phyloP scores from a whole-genome alignment of 2,329 filamentous ascomycete genomes.

The Exophiala viscosa region DNA sequence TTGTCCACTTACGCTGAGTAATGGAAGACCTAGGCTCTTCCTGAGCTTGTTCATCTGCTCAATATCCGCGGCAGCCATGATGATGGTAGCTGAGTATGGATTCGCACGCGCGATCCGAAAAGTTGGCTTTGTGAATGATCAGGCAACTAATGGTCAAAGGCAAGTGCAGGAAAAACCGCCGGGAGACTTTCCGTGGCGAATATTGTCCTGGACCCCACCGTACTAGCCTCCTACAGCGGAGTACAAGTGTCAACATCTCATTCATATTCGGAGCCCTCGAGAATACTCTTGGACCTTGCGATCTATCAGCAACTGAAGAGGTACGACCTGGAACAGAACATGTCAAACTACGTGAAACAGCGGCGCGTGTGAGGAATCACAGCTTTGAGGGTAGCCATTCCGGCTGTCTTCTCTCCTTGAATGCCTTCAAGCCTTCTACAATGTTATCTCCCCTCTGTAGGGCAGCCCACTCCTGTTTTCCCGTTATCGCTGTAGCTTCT shows the following conservation, averaged over 20 bases:
- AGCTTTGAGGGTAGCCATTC: slow-evolving; percentile 55
- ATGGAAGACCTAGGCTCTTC: slow-evolving; percentile 28
- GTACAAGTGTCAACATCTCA: too few species aligned
- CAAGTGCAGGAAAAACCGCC: too few species aligned
- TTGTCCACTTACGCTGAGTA: slow-evolving; percentile 27
- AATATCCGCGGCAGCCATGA: slow-evolving; percentile 27
- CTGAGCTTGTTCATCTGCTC: slow-evolving; percentile 31
- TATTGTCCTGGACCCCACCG: too few species aligned
- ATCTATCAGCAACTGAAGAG: too few species aligned
- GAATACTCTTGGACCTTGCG: too few species aligned
- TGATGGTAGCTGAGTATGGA: slow-evolving; percentile 1
- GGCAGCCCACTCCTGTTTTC: neutral
- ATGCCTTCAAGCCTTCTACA: slow-evolving; percentile 69
- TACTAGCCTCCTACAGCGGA: too few species aligned
- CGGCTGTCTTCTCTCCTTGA: slow-evolving; percentile 69
- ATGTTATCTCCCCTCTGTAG: slow-evolving; percentile 56
- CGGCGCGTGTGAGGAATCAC: slow-evolving; percentile 30
- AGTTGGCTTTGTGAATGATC: too few species aligned
- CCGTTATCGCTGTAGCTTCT: slow-evolving; percentile 51
- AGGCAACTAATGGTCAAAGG: neutral
- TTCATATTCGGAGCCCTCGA: too few species aligned
- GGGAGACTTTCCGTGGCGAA: too few species aligned
- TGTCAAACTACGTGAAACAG: too few species aligned
- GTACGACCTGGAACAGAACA: too few species aligned
- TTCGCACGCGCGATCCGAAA: neutral